Base-by-base conservation (phyloP, 768 basidiomycete genomes). In the Boletellus ananas region DNA sequence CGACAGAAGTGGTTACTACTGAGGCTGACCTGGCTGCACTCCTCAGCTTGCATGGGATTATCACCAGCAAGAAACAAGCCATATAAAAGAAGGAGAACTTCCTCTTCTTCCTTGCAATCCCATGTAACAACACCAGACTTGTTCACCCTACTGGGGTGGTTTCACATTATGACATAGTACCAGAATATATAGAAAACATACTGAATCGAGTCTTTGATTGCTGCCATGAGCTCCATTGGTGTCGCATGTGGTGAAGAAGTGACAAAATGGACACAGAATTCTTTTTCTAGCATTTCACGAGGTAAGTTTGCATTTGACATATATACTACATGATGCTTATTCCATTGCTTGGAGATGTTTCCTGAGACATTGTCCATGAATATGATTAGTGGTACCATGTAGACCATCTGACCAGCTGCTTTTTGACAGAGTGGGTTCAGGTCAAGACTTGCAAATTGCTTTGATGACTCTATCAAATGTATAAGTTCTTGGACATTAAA, bases 321-420 rank as follows among this genome's bases (percentile, higher is more conserved):
- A 33, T 72, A 74, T 0, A 59, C 40, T 1, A 61, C 54, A 18
- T 63, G 58, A 34, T 71, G 68, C 34, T 66, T 65, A 29, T 72
- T 68, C 63, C 67, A 73, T 31, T 71, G 69, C 42, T 70, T 71
- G 8, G 58, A 66, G 2, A 49, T 49, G 35, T 71, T 70, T 1
- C 64, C 70, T 0, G 64, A 72, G 3, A 71, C 62, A 48, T 72
- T 66, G 35, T 71, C 70, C 31, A 67, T 58, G 46, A 68, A 68
- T 0, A 68, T 41, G 6, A 68, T 62, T 4, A 65, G 39, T 3
- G 65, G 65, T 0, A 59, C 54, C 1, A 25, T 50, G 3, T 60
- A 49, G 16, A 54, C 47, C 50, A 59, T 55, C 0, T 47, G 43
- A 0, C 67, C 67, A 1, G 43, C 43, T 0, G 65, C 59, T 1